Evolutionary conservation across 129 eudicot genomes (phyloP).

Genomic region (Centella asiatica): DNA sequence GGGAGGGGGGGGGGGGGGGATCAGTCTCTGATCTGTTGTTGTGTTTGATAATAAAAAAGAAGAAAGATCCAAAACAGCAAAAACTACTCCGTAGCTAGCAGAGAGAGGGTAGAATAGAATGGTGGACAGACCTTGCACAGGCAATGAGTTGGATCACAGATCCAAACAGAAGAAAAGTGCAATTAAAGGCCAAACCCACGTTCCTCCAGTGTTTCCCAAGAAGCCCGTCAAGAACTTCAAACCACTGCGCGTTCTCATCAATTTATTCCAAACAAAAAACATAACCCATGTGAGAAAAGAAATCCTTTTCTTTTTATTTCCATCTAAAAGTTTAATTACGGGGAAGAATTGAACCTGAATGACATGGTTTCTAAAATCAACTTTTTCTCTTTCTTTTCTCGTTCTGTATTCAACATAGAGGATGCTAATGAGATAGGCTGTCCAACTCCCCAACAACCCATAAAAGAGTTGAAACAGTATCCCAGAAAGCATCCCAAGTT

Average conservation of each 20-base stretch:
- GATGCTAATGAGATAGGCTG: constrained; percentile 86
- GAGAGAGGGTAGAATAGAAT: no score
- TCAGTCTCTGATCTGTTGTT: no score
- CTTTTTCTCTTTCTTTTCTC: constrained; percentile 90
- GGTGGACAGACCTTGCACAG: constrained; percentile 99
- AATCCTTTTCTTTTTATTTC: background rate
- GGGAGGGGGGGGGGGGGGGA: no score
- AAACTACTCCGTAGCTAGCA: no score
- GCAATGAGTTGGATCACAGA: constrained; percentile 99
- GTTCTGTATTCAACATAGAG: constrained; percentile 95
- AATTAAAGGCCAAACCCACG: constrained; percentile 94
- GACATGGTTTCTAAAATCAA: constrained; percentile 93
- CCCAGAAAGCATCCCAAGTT: constrained; percentile 91
- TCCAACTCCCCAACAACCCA: constrained; percentile 94
- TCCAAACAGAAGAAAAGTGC: constrained; percentile 98
- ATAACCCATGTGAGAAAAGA: constrained; percentile 10
- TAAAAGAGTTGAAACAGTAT: constrained; percentile 76
- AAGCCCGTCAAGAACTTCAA: constrained; percentile 98
- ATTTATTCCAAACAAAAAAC: constrained; percentile 1
- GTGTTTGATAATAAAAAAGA: background rate
- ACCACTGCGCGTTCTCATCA: constrained; percentile 62
- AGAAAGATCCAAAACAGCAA: background rate
- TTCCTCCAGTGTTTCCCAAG: constrained; percentile 99
- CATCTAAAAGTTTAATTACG: background rate
- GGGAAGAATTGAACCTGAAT: constrained; percentile 54